These are phyloP conservation scores for Aphanomyces cochlioides DNA, from an alignment of 352 stramenopile species.

Conservation along the genomic window DNA sequence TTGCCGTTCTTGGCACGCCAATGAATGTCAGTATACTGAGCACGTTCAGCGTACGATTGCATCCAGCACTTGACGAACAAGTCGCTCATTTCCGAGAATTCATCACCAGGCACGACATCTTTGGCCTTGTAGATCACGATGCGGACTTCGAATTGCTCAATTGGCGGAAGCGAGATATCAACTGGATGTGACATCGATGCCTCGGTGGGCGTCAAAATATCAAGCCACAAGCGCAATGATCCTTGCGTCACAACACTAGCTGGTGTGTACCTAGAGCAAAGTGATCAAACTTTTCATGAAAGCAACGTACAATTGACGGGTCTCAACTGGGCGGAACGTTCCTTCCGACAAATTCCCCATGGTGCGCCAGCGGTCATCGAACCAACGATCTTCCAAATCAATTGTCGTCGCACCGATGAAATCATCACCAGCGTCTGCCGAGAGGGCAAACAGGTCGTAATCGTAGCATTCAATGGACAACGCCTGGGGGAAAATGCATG, in stretches of 20 bases:
- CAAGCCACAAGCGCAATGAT: slow-evolving; percentile 78
- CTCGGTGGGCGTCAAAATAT: slow-evolving; percentile 78
- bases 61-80: slow-evolving; percentile 89
- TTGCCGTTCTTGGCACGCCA: slow-evolving; percentile 86
- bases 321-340: slow-evolving; percentile 48
- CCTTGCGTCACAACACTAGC: slow-evolving; percentile 70
- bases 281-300: neutral
- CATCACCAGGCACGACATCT: slow-evolving; percentile 76
- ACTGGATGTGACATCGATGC: slow-evolving; percentile 65
- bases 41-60: slow-evolving; percentile 64
- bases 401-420: slow-evolving; percentile 90
- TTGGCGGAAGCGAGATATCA: slow-evolving; percentile 76
- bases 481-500: slow-evolving; percentile 30
- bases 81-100: slow-evolving; percentile 83
- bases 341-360: slow-evolving; percentile 43
- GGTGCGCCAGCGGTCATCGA: slow-evolving; percentile 80
- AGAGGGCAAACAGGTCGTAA: slow-evolving; percentile 70
- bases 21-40: slow-evolving; percentile 86
- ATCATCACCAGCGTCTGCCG: slow-evolving; percentile 67
- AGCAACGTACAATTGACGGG: slow-evolving; percentile 35
- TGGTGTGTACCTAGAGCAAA: slow-evolving; percentile 42
- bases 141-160: slow-evolving; percentile 82
- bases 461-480: slow-evolving; percentile 64
- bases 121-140: slow-evolving; percentile 90
- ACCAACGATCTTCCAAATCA: slow-evolving; percentile 92